These are phyloP conservation scores for Magnaporthiopsis incrustans DNA, from an alignment of 2,329 filamentous ascomycete genomes.

Conservation along the genomic window DNA sequence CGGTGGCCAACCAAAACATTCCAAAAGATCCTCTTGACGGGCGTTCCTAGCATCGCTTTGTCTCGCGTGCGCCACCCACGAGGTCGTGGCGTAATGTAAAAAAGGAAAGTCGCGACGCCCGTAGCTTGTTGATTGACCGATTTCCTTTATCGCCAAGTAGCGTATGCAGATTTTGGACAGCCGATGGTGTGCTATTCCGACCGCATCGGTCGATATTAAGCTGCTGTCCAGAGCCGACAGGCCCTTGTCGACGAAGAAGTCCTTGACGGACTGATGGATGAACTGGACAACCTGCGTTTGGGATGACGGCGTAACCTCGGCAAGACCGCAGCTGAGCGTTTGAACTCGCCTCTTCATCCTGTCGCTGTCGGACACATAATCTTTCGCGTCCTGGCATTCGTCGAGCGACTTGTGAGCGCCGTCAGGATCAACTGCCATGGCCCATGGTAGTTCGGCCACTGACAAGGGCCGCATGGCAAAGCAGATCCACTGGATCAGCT, in stretches of 20 bases:
- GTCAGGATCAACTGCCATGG: constrained; percentile 19
- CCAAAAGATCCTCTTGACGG: no score
- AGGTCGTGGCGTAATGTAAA: no score
- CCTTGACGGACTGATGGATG: constrained; percentile 25
- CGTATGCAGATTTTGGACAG: no score
- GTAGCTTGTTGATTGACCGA: no score
- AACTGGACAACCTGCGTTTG: constrained; percentile 19
- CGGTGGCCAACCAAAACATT: no score
- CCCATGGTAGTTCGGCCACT: constrained; percentile 23
- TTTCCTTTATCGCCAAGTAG: no score
- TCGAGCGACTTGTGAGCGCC: constrained; percentile 14
- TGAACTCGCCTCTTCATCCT: constrained; percentile 15
- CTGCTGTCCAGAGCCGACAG: background rate
- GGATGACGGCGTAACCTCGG: constrained; percentile 12
- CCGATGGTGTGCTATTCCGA: background rate
- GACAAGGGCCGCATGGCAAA: constrained; percentile 19
- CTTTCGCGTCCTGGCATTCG: constrained; percentile 12
- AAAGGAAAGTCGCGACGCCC: no score
- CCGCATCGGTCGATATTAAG: background rate
- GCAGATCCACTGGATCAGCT: constrained; percentile 25
- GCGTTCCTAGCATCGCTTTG: no score
- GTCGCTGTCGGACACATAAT: constrained; percentile 13
- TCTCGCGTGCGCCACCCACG: no score
- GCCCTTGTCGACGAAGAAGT: constrained; percentile 20
- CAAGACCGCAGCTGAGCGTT: constrained; percentile 24